Conservation (phyloP, 75 land plant genomes). For the Sequoia sempervirens region DNA sequence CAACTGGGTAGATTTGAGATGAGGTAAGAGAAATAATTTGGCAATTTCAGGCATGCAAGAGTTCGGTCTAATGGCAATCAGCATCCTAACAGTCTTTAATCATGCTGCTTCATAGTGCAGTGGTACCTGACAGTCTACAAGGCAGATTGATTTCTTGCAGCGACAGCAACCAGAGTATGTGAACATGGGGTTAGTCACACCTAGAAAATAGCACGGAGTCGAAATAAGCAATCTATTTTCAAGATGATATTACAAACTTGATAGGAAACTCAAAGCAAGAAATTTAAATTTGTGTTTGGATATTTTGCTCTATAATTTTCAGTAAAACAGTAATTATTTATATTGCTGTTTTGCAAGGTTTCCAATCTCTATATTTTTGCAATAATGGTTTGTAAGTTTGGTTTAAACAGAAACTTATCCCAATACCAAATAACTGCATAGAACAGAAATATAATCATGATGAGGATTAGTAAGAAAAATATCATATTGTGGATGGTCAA, state of each 20-base stretch:
- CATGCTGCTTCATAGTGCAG: not conserved
- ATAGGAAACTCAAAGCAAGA: not conserved
- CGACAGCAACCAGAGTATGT: not conserved
- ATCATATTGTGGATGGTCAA: not conserved
- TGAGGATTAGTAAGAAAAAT: not conserved
- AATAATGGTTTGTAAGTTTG: not conserved
- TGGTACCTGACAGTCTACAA: not conserved
- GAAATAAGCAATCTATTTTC: not conserved
- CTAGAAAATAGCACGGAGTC: not conserved
- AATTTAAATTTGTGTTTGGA: no score
- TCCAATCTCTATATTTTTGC: not conserved
- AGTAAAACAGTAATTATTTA: not conserved
- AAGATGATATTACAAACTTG: not conserved
- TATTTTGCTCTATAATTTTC: not conserved
- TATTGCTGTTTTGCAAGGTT: not conserved
- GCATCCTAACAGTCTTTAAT: not conserved
- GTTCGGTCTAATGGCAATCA: not conserved
- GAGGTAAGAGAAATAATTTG: not conserved
- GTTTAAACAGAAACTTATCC: not conserved
- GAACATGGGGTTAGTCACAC: no score
- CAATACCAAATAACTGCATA: not conserved
- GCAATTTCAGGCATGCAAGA: not conserved
- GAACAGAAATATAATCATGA: not conserved
- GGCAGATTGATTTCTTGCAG: not conserved
- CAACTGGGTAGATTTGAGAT: not conserved